Base-by-base conservation (phyloP, 2,329 filamentous ascomycete species). In the Epichloe uncinata region DNA sequence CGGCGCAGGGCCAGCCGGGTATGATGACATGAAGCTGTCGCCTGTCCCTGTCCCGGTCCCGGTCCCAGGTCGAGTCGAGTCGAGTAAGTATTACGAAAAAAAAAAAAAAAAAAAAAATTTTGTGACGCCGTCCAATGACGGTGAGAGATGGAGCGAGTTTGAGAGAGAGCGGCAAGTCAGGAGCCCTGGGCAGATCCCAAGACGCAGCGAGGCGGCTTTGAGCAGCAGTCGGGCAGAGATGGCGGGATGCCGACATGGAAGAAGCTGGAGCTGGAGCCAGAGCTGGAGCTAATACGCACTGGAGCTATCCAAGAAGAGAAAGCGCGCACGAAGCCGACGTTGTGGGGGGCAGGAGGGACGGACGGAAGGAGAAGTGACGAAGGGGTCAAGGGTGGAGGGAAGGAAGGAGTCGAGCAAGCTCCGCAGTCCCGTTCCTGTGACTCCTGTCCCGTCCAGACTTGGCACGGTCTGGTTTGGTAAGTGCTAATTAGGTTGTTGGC, bases 181-280 rank as follows among this genome's bases (percentile, higher is more conserved):
- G 5, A 40, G 49, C 38, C 22, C 51, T 54, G 49, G 20, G 42
- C 50, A 50, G 54, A 52, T 41, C 45, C 46, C 43, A 46, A 47
- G 36, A 33, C 40, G 47, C 42, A 35, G 49, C 47, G 44, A 54
- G 49, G 47, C 49, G 44, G 41, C 40, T n/a, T 37, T 47, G 47
- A 52, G 49, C 49, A 51, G 48, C 51, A 51, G 55, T 54, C 57
- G 55, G 56, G 55, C 50, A 54, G 51, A 43, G 49, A 51, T 42
- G n/a, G 38, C 45, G 26, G 34, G 45, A 49, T 49, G 47, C 47
- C 47, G 41, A 49, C 26, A 30, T 30, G 26, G 26, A 30, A 44
- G 41, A 49, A 42, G 42, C 40, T 45, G 12, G 12, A n/a, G 35
- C 35, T 36, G 35, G 35, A 22, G 35, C 35, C 2, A 13, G 35